These are phyloP conservation scores for Ichthyophthirius multifiliis DNA, from an alignment of 169 alveolate genomes.

Conservation along the genomic window DNA sequence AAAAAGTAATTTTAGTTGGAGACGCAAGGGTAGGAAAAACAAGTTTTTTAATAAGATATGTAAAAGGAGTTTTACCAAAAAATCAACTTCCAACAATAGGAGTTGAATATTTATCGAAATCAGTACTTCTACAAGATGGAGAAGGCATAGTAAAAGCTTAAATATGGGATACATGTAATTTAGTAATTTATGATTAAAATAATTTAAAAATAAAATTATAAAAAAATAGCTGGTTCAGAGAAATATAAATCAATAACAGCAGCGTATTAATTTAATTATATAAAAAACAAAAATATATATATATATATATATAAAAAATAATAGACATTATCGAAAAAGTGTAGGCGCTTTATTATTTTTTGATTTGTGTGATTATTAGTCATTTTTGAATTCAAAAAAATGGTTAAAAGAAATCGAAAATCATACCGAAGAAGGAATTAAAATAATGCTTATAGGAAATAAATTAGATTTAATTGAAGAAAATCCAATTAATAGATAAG, in stretches of 20 bases:
- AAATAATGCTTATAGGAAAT: slow-evolving; percentile 97
- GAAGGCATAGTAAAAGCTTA: slow-evolving; percentile 77
- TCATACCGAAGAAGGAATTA: slow-evolving; percentile 96
- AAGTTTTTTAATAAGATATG: slow-evolving; percentile 56
- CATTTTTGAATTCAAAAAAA: slow-evolving; percentile 59
- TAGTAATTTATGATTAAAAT: not conserved
- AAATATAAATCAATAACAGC: slow-evolving; percentile 79
- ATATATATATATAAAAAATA: not conserved
- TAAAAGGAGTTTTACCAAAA: slow-evolving; percentile 74
- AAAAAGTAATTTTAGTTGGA: slow-evolving; percentile 37
- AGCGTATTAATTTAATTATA: slow-evolving; percentile 29
- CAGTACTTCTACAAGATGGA: slow-evolving; percentile 72
- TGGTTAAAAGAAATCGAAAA: slow-evolving; percentile 96
- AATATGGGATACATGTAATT: slow-evolving; percentile 81
- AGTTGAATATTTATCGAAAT: slow-evolving; percentile 82
- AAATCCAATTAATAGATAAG: slow-evolving; percentile 91
- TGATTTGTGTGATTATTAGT: slow-evolving; percentile 69
- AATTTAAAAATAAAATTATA: no score
- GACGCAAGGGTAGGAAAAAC: slow-evolving; percentile 45
- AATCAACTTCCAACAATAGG: slow-evolving; percentile 82
- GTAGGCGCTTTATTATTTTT: slow-evolving; percentile 83
- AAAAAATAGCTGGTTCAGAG: slow-evolving; percentile 75
- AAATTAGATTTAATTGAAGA: slow-evolving; percentile 93
- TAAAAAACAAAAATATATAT: not conserved
- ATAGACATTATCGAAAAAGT: slow-evolving; percentile 78